phyloP scores from a whole-genome alignment of 202 grass and related monocot species.

The Elaeis oleifera region DNA sequence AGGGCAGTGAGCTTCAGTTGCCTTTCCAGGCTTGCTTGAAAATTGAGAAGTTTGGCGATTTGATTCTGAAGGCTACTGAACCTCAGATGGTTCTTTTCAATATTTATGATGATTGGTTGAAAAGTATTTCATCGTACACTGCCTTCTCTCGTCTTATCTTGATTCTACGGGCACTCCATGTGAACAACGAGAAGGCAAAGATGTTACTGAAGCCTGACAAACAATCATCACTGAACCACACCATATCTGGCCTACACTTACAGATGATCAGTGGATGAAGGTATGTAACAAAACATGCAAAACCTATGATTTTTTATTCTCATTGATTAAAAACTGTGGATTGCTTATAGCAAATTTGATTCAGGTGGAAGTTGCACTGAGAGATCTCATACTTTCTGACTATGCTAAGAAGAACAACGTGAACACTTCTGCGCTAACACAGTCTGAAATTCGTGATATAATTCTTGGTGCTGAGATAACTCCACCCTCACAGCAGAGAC shows the following conservation, averaged over 20 bases:
- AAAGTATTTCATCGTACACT: slow-evolving; percentile 97
- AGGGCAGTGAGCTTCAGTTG: slow-evolving; percentile 95
- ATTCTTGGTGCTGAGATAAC: slow-evolving; percentile 98
- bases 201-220: slow-evolving; percentile 98
- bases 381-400: slow-evolving; percentile 95
- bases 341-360: too few species aligned
- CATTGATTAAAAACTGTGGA: too few species aligned
- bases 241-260: slow-evolving; percentile 93
- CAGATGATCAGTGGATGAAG: slow-evolving; percentile 97
- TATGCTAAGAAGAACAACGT: slow-evolving; percentile 99
- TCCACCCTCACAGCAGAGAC: slow-evolving; percentile 93
- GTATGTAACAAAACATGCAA: too few species aligned
- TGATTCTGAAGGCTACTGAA: slow-evolving; percentile 97
- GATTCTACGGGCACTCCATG: slow-evolving; percentile 86
- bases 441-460: slow-evolving; percentile 98
- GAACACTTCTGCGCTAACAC: slow-evolving; percentile 89
- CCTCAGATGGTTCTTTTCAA: slow-evolving; percentile 98
- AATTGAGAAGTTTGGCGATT: slow-evolving; percentile 98
- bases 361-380: slow-evolving; percentile 71
- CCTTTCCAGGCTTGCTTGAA: slow-evolving; percentile 99
- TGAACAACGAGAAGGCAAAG: slow-evolving; percentile 98
- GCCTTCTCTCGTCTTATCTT: slow-evolving; percentile 94
- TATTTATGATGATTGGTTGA: slow-evolving; percentile 99
- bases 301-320: too few species aligned
- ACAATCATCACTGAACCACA: slow-evolving; percentile 90